Base-by-base conservation (phyloP, 441 rosid species). In the Populus hybrid region DNA sequence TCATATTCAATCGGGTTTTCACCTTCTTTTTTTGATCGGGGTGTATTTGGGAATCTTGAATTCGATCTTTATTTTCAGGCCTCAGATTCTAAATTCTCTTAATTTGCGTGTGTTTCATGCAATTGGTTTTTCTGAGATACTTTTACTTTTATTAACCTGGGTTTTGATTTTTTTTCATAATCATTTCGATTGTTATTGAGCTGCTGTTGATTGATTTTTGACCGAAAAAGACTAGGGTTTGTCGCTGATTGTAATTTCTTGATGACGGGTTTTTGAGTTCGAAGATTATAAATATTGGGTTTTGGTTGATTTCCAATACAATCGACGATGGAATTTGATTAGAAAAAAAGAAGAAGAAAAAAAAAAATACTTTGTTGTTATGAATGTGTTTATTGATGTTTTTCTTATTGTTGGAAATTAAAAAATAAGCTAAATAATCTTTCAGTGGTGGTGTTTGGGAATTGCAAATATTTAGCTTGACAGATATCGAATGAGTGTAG, bases 21-120 rank as follows among this genome's bases (percentile, higher is more conserved):
- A 84, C 84, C 83, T 28, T 28, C 83, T 78, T 85, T 71, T 71
- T 81, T 71, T 76, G 82, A 83, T 87, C 77, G 84, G 81, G 88
- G 82, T 83, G 83, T 84, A 50, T 50, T 80, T 63, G 85, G 85
- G 77, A 69, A 24, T 38, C 70, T 40, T 24, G 46, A 23, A 70
- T 11, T 67, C 79, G 89, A 83, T 85, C 84, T 79, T 82, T 18
- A 1, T 50, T 70, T 68, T 42, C 34, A 35, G 30, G 76, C 40
- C 11, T 6, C 59, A 8, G 69, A 67, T 82, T 64, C 40, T 67
- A 63, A 23, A 21, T 30, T 71, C 73, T 79, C 76, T 73, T 74
- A 73, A 77, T 80, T 79, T 38, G 72, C 71, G 81, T 74, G 70
- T 18, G 32, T 73, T 66, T 72, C 61, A 84, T 82, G 78, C 79